Conservation (phyloP, 129 eudicot species). For the Chrysanthemum makinoi region DNA sequence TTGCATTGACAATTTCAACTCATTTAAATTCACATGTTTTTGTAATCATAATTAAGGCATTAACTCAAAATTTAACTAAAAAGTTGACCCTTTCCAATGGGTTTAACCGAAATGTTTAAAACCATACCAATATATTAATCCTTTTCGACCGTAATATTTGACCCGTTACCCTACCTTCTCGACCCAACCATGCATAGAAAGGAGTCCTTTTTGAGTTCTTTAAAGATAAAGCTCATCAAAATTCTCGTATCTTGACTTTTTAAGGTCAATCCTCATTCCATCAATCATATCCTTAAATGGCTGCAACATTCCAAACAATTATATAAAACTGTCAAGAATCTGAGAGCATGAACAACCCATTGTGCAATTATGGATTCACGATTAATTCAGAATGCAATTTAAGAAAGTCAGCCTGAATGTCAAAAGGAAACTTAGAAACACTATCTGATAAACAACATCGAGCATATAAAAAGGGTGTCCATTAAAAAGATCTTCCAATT, state of each 20-base stretch:
- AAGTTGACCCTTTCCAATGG: background rate
- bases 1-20: background rate
- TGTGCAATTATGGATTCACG: background rate
- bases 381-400: background rate
- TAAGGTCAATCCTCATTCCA: constrained; percentile 93
- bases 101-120: background rate
- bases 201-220: background rate
- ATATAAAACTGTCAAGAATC: background rate
- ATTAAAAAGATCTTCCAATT: constrained; percentile 72
- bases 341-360: background rate
- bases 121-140: too few species aligned
- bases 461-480: constrained; percentile 98
- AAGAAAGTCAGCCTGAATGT: constrained; percentile 72
- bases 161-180: constrained; percentile 6
- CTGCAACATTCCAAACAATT: constrained; percentile 40
- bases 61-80: background rate
- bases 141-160: background rate
- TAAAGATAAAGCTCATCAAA: constrained; percentile 94
- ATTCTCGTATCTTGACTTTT: constrained; percentile 84
- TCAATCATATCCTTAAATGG: constrained; percentile 99
- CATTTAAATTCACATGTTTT: background rate
- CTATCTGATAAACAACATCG: constrained; percentile 94
- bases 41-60: background rate
- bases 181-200: background rate
- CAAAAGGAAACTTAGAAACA: constrained; percentile 86